Percentiles rank a stretch among this genome's conserved stretches.
Evolutionary conservation across 768 basidiomycete species (phyloP).

Genomic region (Kwoniella dejecticola): DNA sequence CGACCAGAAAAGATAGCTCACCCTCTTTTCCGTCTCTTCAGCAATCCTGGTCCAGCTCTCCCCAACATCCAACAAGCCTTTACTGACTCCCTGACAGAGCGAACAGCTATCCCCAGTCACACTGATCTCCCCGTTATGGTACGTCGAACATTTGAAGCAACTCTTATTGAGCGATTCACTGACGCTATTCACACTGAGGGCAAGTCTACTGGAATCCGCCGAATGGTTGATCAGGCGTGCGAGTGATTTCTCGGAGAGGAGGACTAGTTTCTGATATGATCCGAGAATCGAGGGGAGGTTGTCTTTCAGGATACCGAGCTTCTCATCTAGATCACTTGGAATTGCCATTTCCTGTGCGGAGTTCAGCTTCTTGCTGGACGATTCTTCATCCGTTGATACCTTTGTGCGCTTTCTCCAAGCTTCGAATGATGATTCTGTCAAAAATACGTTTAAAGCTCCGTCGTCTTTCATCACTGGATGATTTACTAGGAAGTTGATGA

Average conservation of each 20-base stretch:
- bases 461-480: slow-evolving; percentile 91
- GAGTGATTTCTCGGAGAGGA: slow-evolving; percentile 81
- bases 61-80: slow-evolving; percentile 61
- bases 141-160: slow-evolving; percentile 69
- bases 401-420: slow-evolving; percentile 77
- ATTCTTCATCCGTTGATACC: slow-evolving; percentile 85
- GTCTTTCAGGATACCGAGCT: slow-evolving; percentile 73
- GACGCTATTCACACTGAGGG: slow-evolving; percentile 68
- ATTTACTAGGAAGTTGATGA: slow-evolving; percentile 80
- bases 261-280: slow-evolving; percentile 87
- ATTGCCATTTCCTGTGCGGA: slow-evolving; percentile 82
- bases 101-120: slow-evolving; percentile 64
- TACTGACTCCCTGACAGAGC: slow-evolving; percentile 72
- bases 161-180: slow-evolving; percentile 59
- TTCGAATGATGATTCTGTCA: slow-evolving; percentile 81
- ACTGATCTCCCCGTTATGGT: background rate
- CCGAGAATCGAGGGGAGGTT: slow-evolving; percentile 78
- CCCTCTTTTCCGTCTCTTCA: slow-evolving; percentile 49
- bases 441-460: slow-evolving; percentile 75
- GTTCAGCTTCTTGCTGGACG: slow-evolving; percentile 57
- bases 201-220: slow-evolving; percentile 64
- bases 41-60: slow-evolving; percentile 48
- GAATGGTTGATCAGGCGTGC: slow-evolving; percentile 89
- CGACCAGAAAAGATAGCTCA: no score
- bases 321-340: slow-evolving; percentile 88